A percentile compares a stretch with the other conserved stretches of the same genome.
Conservation (phyloP, 1,139 yeast species). For the Protomyces gravidus region DNA sequence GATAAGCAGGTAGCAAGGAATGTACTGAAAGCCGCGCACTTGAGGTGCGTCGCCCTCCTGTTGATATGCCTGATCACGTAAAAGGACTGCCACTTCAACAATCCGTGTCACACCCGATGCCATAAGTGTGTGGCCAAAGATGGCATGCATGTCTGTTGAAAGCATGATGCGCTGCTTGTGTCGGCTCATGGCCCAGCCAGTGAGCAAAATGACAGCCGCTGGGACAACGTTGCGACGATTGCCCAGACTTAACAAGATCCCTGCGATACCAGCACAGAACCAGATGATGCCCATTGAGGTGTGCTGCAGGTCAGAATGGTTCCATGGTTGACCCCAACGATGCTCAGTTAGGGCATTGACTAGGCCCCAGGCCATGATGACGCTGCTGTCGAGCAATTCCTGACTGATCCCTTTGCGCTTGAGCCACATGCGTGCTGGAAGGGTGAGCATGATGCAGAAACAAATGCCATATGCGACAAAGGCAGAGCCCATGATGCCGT, state of each 20-base stretch:
- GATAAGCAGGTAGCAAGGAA: constrained; percentile 75
- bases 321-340: constrained; percentile 92
- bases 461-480: constrained; percentile 75
- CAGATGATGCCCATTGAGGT: constrained; percentile 90
- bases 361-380: constrained; percentile 85
- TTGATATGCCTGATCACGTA: constrained; percentile 48
- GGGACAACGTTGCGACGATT: constrained; percentile 73
- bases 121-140: constrained; percentile 79
- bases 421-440: constrained; percentile 40
- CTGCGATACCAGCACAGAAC: constrained; percentile 92
- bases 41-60: constrained; percentile 50
- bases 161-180: constrained; percentile 71
- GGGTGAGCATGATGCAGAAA: constrained; percentile 59
- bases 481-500: constrained; percentile 92
- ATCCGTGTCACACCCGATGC: constrained; percentile 70
- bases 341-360: constrained; percentile 94
- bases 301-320: constrained; percentile 59
- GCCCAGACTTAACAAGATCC: constrained; percentile 65
- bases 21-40: constrained; percentile 56
- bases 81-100: constrained; percentile 67
- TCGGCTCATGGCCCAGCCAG: constrained; percentile 92
- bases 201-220: constrained; percentile 69
- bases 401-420: constrained; percentile 55
- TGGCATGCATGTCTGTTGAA: constrained; percentile 78
- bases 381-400: constrained; percentile 74